These are phyloP conservation scores for Gomphus bonarii DNA, from an alignment of 1,284 basidiomycete genomes.

Conservation along the genomic window DNA sequence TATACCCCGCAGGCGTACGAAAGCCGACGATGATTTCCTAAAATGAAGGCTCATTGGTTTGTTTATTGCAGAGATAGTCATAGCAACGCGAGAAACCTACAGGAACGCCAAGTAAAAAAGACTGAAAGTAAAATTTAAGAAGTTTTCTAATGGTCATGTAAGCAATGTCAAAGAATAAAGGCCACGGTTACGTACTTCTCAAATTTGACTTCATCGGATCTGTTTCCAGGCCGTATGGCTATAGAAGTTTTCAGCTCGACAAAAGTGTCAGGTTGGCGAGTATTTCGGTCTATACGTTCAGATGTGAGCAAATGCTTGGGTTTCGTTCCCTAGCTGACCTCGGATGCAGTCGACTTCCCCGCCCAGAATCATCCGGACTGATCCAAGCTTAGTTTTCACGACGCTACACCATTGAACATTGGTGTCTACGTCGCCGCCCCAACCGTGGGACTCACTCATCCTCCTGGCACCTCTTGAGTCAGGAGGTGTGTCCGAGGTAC, in stretches of 20 bases:
- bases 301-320: conserved; percentile 3
- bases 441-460: conserved; percentile 30
- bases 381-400: conserved; percentile 81
- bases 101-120: conserved; percentile 84
- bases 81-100: conserved; percentile 34
- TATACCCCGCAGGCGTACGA: conserved; percentile 64
- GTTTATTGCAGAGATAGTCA: not conserved
- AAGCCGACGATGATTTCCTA: conserved; percentile 90
- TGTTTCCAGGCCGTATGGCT: conserved; percentile 45
- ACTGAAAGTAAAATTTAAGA: conserved; percentile 94
- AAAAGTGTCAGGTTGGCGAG: conserved; percentile 51
- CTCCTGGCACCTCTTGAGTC: conserved; percentile 21
- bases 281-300: conserved; percentile 42
- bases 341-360: conserved; percentile 94
- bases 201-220: conserved; percentile 65
- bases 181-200: conserved; percentile 50
- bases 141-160: conserved; percentile 50
- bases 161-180: not conserved
- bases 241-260: conserved; percentile 94
- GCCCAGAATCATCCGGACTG: conserved; percentile 75
- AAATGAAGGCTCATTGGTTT: not conserved
- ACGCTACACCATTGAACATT: conserved; percentile 96
- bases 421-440: conserved; percentile 85
- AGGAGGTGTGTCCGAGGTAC: conserved; percentile 35
- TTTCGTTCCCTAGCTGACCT: conserved; percentile 35